These are phyloP conservation scores for Fusarium sp. DNA, from an alignment of 2,329 filamentous ascomycete genomes.

Conservation along the genomic window DNA sequence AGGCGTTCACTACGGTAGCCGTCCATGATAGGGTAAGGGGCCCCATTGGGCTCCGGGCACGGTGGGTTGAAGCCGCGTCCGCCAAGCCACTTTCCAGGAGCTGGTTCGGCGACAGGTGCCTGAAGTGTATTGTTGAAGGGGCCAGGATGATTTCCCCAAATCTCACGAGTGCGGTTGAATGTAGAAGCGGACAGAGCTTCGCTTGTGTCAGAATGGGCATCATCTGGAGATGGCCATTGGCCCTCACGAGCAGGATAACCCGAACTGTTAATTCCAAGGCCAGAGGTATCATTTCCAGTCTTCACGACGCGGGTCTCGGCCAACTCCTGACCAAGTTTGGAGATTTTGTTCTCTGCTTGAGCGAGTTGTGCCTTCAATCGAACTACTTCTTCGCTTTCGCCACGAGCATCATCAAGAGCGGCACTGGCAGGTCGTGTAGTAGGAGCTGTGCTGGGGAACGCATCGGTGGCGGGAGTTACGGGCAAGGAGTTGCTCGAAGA, in stretches of 20 bases:
- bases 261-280: conserved; percentile 39
- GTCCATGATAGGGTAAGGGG: conserved; percentile 54
- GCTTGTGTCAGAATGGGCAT: conserved; percentile 67
- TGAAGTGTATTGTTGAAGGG: conserved; percentile 54
- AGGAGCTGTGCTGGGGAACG: conserved; percentile 60
- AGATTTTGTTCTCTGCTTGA: conserved; percentile 76
- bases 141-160: conserved; percentile 66
- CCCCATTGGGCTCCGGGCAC: conserved; percentile 55
- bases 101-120: conserved; percentile 53
- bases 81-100: conserved; percentile 59
- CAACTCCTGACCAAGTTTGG: conserved; percentile 77
- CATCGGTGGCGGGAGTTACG: conserved; percentile 71
- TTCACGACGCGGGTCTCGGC: conserved; percentile 72
- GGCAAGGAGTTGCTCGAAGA: conserved; percentile 70
- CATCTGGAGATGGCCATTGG: conserved; percentile 66
- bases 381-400: conserved; percentile 68
- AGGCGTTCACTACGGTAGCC: conserved; percentile 60
- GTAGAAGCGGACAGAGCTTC: conserved; percentile 64
- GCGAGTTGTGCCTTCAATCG: conserved; percentile 78
- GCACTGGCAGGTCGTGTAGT: conserved; percentile 66
- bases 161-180: conserved; percentile 66
- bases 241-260: conserved; percentile 53
- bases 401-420: conserved; percentile 56
- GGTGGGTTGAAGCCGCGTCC: conserved; percentile 54
- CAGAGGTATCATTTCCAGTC: conserved; percentile 57